Percentiles rank a stretch among this genome's conserved stretches.
phyloP scores from a whole-genome alignment of 768 basidiomycete species.

The Kwoniella mangroviensis region DNA sequence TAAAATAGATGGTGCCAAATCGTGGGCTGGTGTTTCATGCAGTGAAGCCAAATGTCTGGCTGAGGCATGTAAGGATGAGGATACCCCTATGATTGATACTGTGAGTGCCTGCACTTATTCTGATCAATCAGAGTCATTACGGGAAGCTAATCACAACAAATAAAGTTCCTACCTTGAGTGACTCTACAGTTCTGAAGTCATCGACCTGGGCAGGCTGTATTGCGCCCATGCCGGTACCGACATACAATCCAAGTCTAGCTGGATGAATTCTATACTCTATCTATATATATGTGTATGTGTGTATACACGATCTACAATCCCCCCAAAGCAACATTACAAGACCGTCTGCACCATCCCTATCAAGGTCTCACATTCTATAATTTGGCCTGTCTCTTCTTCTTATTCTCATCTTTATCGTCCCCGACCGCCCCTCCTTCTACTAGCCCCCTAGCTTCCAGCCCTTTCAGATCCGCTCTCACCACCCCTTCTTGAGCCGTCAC shows the following conservation, averaged over 20 bases:
- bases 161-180: background rate
- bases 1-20: background rate
- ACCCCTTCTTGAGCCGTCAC: constrained; percentile 58
- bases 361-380: background rate
- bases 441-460: constrained; percentile 70
- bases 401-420: constrained; percentile 34
- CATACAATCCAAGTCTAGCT: no score
- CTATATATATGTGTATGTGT: background rate
- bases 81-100: constrained; percentile 1
- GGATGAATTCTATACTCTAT: no score
- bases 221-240: no score
- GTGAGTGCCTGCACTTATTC: background rate
- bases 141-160: background rate
- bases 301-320: background rate
- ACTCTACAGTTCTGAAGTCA: background rate
- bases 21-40: constrained; percentile 4
- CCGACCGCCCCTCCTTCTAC: constrained; percentile 69
- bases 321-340: background rate
- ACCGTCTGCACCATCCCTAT: background rate
- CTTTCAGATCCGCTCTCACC: constrained; percentile 64
- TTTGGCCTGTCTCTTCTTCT: constrained; percentile 16
- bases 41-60: constrained; percentile 1
- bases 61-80: constrained; percentile 3
- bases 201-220: no score
- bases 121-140: background rate